These are phyloP conservation scores for Mycena kentingensis DNA, from an alignment of 768 basidiomycete genomes.

Conservation along the genomic window DNA sequence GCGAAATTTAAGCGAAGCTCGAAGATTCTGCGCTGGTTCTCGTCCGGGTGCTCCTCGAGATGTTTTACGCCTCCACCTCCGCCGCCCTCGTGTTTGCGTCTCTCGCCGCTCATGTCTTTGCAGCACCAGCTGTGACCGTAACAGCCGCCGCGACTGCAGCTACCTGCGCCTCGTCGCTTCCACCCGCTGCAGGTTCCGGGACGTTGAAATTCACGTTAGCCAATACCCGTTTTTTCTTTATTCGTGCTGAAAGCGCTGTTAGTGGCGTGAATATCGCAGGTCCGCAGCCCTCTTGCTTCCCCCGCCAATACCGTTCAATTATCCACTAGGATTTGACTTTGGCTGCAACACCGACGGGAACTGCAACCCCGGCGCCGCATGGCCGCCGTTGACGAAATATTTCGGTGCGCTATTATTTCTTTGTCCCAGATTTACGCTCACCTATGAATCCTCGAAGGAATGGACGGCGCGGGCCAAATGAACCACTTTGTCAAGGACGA, in stretches of 20 bases:
- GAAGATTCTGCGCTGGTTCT: too few relatives aligned
- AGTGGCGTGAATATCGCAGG: background rate
- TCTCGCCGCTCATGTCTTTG: background rate
- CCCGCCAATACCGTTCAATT: background rate
- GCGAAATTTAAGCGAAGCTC: too few relatives aligned
- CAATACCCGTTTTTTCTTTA: constrained; percentile 30
- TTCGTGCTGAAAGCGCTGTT: background rate
- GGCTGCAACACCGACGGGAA: constrained; percentile 38
- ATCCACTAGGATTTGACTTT: constrained; percentile 38
- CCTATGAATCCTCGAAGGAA: constrained; percentile 5
- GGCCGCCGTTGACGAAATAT: constrained; percentile 36
- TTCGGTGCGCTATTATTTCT: constrained; percentile 25
- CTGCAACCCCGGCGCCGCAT: constrained; percentile 28
- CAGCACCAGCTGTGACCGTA: background rate
- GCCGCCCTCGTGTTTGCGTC: background rate
- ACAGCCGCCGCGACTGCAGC: background rate
- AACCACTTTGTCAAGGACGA: constrained; percentile 45
- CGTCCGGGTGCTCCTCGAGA: too few relatives aligned
- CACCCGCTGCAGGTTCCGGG: constrained; percentile 10
- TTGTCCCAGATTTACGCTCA: constrained; percentile 7
- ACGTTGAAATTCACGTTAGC: constrained; percentile 35
- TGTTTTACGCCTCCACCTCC: too few relatives aligned
- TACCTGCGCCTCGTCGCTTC: too few relatives aligned
- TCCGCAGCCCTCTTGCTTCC: background rate
- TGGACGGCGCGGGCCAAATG: constrained; percentile 44